These are phyloP conservation scores for Chalciporus sphaerocephalus DNA, from an alignment of 768 basidiomycete species.

Conservation along the genomic window DNA sequence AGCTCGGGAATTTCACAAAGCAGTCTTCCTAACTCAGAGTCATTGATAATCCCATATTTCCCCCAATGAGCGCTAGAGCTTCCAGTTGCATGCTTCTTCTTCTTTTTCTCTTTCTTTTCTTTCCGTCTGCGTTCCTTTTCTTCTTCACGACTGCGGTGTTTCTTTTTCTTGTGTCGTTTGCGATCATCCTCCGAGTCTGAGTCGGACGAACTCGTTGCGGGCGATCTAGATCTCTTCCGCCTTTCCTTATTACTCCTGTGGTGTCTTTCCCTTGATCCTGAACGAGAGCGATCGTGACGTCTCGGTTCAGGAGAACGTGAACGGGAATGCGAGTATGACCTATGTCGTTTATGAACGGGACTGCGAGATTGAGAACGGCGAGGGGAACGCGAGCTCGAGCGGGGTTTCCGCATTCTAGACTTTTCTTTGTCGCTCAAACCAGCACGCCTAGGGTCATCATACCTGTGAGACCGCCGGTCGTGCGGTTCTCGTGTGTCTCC, in stretches of 20 bases:
- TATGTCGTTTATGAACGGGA: conserved; percentile 10
- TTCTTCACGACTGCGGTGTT: conserved; percentile 42
- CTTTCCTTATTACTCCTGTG: conserved; percentile 24
- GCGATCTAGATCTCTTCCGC: conserved; percentile 34
- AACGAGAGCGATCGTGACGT: conserved; percentile 36
- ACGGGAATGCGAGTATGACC: conserved; percentile 23
- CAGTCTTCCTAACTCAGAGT: conserved; percentile 62
- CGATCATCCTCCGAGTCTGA: conserved; percentile 30
- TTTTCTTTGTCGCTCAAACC: conserved; percentile 10
- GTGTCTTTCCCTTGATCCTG: conserved; percentile 22
- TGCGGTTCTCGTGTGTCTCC: conserved; percentile 15
- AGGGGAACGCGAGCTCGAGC: conserved; percentile 23
- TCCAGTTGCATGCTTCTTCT: conserved; percentile 48
- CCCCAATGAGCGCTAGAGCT: conserved; percentile 70
- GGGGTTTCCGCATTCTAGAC: conserved; percentile 5
- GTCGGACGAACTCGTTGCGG: conserved; percentile 41
- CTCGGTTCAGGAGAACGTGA: conserved; percentile 25
- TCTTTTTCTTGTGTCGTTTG: conserved; percentile 42
- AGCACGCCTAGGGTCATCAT: conserved; percentile 10
- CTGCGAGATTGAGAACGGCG: conserved; percentile 25
- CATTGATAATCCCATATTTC: conserved; percentile 82
- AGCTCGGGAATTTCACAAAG: conserved; percentile 6
- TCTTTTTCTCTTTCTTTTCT: conserved; percentile 72
- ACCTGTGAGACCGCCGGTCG: conserved; percentile 18
- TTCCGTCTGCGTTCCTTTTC: conserved; percentile 52